A percentile compares a stretch with the other conserved stretches of the same genome.
phyloP scores from a whole-genome alignment of 2,329 filamentous ascomycete species.

The Beauveria sp. region DNA sequence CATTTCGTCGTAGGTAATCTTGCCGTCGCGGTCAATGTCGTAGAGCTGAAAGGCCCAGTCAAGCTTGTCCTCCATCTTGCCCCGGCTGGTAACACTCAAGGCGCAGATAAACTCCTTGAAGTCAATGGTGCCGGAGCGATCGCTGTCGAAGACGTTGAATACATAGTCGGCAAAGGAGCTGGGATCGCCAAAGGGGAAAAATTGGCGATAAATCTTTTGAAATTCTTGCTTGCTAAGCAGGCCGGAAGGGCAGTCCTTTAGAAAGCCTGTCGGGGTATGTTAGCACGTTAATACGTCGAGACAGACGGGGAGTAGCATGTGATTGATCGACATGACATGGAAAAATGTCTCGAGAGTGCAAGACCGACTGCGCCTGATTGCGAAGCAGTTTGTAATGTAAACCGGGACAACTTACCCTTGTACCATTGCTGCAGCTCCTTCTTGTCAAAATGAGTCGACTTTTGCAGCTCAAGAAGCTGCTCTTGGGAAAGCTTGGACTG shows the following conservation, averaged over 20 bases:
- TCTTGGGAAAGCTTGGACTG: conserved; percentile 97
- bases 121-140: conserved; percentile 95
- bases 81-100: conserved; percentile 88
- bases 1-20: conserved; percentile 99
- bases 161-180: conserved; percentile 98
- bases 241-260: conserved; percentile 95
- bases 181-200: conserved; percentile 97
- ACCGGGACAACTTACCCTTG: conserved; percentile 61
- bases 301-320: too few species aligned
- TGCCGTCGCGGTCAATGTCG: conserved; percentile 97
- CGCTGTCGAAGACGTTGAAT: conserved; percentile 97
- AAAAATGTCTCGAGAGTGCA: too few species aligned
- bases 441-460: conserved; percentile 98
- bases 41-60: conserved; percentile 99
- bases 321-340: too few species aligned
- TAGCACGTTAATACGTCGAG: background rate
- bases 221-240: conserved; percentile 98
- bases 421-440: conserved; percentile 99
- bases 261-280: conserved; percentile 59
- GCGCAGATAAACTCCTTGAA: conserved; percentile 99
- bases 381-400: too few species aligned
- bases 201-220: conserved; percentile 99
- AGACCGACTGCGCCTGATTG: too few species aligned
- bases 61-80: conserved; percentile 98
- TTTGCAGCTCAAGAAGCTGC: conserved; percentile 90